A percentile compares a stretch with the other conserved stretches of the same genome.
phyloP scores from a whole-genome alignment of 2,329 filamentous ascomycete species.

The Talaromyces sp. region DNA sequence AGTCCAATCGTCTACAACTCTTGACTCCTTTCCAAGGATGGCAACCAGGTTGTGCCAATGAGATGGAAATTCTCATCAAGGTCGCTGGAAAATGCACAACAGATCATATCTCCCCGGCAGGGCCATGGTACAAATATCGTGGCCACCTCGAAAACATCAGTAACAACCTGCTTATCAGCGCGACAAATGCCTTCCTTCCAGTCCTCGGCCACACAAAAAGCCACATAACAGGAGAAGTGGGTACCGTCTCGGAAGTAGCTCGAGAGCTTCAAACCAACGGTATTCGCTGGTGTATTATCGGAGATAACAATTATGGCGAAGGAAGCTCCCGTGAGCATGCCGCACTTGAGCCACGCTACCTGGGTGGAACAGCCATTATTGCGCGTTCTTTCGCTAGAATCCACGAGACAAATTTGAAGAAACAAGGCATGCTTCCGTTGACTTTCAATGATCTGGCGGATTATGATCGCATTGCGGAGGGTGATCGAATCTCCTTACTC shows the following conservation, averaged over 20 bases:
- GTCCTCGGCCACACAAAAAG: constrained; percentile 44
- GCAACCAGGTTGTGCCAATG: constrained; percentile 64
- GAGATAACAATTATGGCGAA: constrained; percentile 98
- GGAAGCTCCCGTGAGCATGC: constrained; percentile 95
- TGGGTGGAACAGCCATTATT: constrained; percentile 93
- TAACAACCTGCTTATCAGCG: constrained; percentile 98
- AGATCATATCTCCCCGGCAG: constrained; percentile 83
- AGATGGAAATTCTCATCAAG: constrained; percentile 92
- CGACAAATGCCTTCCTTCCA: constrained; percentile 69
- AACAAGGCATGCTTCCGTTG: constrained; percentile 98
- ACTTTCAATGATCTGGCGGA: constrained; percentile 89
- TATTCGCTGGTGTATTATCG: constrained; percentile 91
- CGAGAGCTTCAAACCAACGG: constrained; percentile 95
- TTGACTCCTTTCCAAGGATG: constrained; percentile 17
- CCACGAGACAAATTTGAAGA: constrained; percentile 99
- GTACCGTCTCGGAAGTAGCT: constrained; percentile 83
- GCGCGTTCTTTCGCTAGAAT: constrained; percentile 93
- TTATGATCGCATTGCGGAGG: constrained; percentile 63
- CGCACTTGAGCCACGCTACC: constrained; percentile 90
- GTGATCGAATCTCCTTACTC: constrained; percentile 22
- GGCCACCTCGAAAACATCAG: constrained; percentile 98
- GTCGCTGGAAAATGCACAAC: constrained; percentile 89
- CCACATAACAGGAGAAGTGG: constrained; percentile 74
- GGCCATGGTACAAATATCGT: constrained; percentile 97
- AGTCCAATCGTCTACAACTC: constrained; percentile 22